Evolutionary conservation across 2,329 filamentous ascomycete genomes (phyloP).

Genomic region (Colletotrichum caudatum): DNA sequence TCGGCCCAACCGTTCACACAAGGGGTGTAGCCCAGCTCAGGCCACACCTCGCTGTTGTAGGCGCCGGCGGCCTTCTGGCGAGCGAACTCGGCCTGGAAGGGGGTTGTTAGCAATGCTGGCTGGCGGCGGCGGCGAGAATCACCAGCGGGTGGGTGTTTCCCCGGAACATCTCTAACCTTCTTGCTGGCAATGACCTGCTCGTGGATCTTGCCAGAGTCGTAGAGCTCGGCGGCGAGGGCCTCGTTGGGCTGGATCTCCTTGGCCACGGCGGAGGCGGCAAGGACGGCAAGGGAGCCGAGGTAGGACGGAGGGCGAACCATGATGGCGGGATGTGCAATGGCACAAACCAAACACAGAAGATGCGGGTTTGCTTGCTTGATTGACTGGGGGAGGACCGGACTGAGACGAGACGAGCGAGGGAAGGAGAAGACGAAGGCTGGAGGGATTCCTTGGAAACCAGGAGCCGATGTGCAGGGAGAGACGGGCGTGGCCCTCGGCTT

Average conservation of each 20-base stretch:
- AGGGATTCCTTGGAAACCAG: conserved; percentile 17
- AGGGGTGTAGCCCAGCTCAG: conserved; percentile 52
- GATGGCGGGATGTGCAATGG: conserved; percentile 22
- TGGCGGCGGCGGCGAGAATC: not conserved
- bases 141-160: not conserved
- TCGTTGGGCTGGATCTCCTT: conserved; percentile 41
- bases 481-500: conserved; percentile 1
- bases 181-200: conserved; percentile 41
- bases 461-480: not conserved
- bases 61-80: conserved; percentile 40
- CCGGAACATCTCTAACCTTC: conserved; percentile 23
- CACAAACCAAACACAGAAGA: conserved; percentile 2
- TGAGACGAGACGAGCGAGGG: not conserved
- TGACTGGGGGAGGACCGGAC: conserved; percentile 16
- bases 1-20: conserved; percentile 59
- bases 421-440: conserved; percentile 6
- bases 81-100: conserved; percentile 29
- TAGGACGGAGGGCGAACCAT: conserved; percentile 41
- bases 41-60: conserved; percentile 51
- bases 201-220: conserved; percentile 41
- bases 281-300: conserved; percentile 40
- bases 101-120: not conserved
- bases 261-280: conserved; percentile 41
- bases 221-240: conserved; percentile 40
- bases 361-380: not conserved